Evolutionary conservation across 2,329 filamentous ascomycete genomes (phyloP).

Genomic region (Colletotrichum incanum): DNA sequence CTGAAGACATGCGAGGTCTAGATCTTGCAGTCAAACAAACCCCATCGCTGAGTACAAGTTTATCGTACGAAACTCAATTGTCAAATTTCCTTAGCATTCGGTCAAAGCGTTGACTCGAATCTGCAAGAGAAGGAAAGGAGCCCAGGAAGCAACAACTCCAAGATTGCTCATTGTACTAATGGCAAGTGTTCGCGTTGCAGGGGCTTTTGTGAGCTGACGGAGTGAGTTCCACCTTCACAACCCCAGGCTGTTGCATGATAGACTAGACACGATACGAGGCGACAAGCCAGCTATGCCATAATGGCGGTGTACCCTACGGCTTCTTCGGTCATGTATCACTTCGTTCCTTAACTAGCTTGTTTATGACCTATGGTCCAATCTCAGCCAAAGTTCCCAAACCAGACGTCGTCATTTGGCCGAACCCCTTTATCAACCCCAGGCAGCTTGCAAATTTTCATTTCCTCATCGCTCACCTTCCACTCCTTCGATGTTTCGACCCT

Average conservation of each 20-base stretch:
- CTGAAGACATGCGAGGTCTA: background rate
- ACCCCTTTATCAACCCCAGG: slow-evolving; percentile 51
- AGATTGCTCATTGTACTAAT: no score
- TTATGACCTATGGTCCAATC: background rate
- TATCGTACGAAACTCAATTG: background rate
- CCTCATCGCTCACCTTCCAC: slow-evolving; percentile 47
- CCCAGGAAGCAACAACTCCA: background rate
- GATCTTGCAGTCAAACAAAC: background rate
- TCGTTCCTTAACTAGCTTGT: background rate
- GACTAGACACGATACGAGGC: no score
- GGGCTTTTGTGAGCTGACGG: background rate
- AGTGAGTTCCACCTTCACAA: background rate
- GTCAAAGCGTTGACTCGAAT: background rate
- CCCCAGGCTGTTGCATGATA: background rate
- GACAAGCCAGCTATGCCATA: background rate
- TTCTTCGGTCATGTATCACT: background rate
- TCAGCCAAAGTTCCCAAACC: slow-evolving; percentile 52
- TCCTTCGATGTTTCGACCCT: slow-evolving; percentile 47
- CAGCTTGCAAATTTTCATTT: slow-evolving; percentile 49
- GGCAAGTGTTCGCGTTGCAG: background rate
- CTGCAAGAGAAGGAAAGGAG: background rate
- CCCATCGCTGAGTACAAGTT: background rate
- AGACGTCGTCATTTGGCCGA: slow-evolving; percentile 55
- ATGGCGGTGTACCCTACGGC: background rate
- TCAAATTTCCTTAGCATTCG: background rate